phyloP scores from a whole-genome alignment of 129 eudicot species.

The Ambrosia trifida region DNA sequence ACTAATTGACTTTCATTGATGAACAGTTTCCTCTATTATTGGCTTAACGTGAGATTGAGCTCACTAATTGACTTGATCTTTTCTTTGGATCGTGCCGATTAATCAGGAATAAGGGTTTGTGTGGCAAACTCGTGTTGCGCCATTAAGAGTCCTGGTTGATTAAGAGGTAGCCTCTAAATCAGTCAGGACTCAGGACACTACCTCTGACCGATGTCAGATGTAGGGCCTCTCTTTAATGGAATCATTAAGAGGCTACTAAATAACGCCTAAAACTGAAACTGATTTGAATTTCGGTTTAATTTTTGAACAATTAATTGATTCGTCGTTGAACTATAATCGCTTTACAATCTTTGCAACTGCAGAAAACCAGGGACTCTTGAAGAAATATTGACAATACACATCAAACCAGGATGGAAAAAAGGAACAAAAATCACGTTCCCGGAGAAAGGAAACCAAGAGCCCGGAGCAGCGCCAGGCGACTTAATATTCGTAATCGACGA shows the following conservation, averaged over 20 bases:
- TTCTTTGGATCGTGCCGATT: not conserved
- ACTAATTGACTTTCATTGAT: not conserved
- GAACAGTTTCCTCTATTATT: not conserved
- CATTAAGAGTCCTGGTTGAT: too few relatives aligned
- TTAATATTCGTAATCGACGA: conserved; percentile 77
- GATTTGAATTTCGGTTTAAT: not conserved
- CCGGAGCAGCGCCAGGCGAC: conserved; percentile 74
- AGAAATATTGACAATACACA: conserved; percentile 71
- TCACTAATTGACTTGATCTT: not conserved
- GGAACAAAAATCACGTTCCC: conserved; percentile 92
- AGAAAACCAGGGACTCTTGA: conserved; percentile 75
- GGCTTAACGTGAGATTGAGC: not conserved
- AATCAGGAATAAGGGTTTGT: not conserved
- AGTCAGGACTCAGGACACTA: too few relatives aligned
- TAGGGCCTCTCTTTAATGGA: too few relatives aligned
- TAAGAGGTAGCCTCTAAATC: too few relatives aligned
- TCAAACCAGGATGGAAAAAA: conserved; percentile 90
- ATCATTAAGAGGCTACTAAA: too few relatives aligned
- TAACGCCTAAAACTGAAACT: not conserved
- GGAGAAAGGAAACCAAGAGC: conserved; percentile 80
- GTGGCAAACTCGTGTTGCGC: too few relatives aligned
- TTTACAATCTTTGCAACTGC: conserved; percentile 31
- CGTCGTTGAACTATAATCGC: not conserved
- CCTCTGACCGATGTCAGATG: too few relatives aligned
- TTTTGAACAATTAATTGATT: too few relatives aligned